phyloP scores from a whole-genome alignment of 768 basidiomycete genomes.

The Cyclocybe aegerita region DNA sequence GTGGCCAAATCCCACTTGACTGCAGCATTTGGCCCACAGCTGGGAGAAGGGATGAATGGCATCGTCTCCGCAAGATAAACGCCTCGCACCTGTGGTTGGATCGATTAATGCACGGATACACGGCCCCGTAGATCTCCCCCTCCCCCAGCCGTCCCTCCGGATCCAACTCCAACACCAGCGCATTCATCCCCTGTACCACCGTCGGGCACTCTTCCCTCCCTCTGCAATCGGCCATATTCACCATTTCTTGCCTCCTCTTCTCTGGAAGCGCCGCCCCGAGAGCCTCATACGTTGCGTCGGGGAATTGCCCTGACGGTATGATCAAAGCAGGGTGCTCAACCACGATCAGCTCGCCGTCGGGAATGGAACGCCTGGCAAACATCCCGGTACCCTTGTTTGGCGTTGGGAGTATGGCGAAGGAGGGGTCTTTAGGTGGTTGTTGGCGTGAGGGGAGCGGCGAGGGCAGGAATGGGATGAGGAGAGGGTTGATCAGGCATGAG shows the following conservation, averaged over 20 bases:
- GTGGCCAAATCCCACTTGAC: conserved; percentile 40
- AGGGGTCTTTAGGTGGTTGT: background rate
- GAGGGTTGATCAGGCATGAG: conserved; percentile 18
- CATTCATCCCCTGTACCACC: conserved; percentile 43
- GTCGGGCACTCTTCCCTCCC: conserved; percentile 29
- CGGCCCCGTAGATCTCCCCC: conserved; percentile 36
- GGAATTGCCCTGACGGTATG: conserved; percentile 29
- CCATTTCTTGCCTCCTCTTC: conserved; percentile 21
- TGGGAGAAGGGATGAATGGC: conserved; percentile 7
- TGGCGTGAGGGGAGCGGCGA: conserved; percentile 11
- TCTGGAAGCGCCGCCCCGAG: conserved; percentile 27
- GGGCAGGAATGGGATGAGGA: conserved; percentile 17
- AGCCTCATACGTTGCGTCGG: conserved; percentile 27
- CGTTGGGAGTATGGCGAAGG: conserved; percentile 13
- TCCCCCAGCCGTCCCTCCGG: conserved; percentile 21
- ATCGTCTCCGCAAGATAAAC: background rate
- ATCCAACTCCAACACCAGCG: conserved; percentile 32
- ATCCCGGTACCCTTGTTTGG: conserved; percentile 33
- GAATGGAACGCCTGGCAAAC: conserved; percentile 33
- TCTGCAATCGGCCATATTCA: conserved; percentile 33
- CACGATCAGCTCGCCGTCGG: conserved; percentile 31
- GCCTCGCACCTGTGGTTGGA: conserved; percentile 41
- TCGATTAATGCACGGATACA: conserved; percentile 40
- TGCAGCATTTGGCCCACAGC: conserved; percentile 45
- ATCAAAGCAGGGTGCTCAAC: conserved; percentile 41